Evolutionary conservation across 208 protist genomes (phyloP), one percentile per base, ranked within the genome.

Genomic region (Trypanosoma mega): DNA sequence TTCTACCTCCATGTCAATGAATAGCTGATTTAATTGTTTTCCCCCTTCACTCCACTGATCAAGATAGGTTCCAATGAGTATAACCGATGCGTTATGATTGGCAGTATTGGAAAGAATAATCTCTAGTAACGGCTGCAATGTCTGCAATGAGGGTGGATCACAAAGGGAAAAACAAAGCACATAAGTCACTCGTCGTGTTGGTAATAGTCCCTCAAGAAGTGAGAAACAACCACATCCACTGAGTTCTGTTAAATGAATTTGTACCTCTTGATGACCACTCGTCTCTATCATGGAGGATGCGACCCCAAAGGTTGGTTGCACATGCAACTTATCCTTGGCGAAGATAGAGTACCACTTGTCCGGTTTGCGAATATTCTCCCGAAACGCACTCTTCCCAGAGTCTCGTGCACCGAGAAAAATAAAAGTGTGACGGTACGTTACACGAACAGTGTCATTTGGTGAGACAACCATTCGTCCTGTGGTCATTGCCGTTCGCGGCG

Each of bases 131-230:
- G 73, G 72, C 6, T 78, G 68, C 9, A 92, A 62, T 1, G 50
- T 39, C 49, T 80, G 56, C 20, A 93, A 49, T 1, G 68, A 65
- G 20, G 72, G n/a, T 46, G 29, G 11, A 41, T 66, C 26, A 55
- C n/a, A 5, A 14, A 95, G 73, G 3, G 78, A 78, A 55, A 92
- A 89, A 65, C 80, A 92, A 2, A 95, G 53, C 5, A 90, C 71
- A 62, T 87, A 95, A 7, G 79, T 85, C 27, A 84, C 76, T 44
- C 81, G 77, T 20, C 77, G 74, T 5, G 75, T 76, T 5, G 88
- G 85, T 4, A 92, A 71, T 31, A 82, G 63, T 26, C 81, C 76
- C 12, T 79, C 68, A 51, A 95, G 54, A 5, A 83, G 45, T 21
- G 75, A 74, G 63, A 93, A 93, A 70, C 72, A 87, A 23, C 68